Evolutionary conservation across 768 basidiomycete genomes (phyloP).

Genomic region (Holtermanniella nyarrowii): DNA sequence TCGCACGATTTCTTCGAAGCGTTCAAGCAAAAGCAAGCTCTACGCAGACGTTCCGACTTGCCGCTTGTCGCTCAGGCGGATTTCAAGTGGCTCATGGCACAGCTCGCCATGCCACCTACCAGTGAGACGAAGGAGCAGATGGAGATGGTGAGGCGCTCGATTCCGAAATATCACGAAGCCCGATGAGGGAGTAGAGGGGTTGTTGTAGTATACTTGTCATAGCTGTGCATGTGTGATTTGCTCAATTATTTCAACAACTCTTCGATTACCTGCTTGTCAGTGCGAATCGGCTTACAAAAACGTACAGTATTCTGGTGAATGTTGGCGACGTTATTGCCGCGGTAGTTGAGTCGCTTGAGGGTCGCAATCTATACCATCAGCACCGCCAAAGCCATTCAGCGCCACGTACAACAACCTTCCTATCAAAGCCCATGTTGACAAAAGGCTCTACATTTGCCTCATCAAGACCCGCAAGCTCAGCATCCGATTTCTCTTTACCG

Average conservation of each 20-base stretch:
- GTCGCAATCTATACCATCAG: constrained; percentile 20
- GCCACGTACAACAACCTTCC: constrained; percentile 68
- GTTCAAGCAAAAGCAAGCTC: constrained; percentile 55
- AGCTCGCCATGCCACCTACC: not conserved
- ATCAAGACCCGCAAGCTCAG: constrained; percentile 70
- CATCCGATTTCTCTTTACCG: constrained; percentile 33
- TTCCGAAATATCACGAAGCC: not conserved
- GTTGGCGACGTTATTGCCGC: constrained; percentile 29
- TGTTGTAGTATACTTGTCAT: not conserved
- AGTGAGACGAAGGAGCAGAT: not conserved
- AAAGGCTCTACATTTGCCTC: constrained; percentile 75
- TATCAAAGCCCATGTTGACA: constrained; percentile 68
- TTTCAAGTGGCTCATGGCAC: constrained; percentile 60
- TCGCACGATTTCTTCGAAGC: constrained; percentile 80
- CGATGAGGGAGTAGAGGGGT: not conserved
- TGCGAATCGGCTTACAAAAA: not conserved
- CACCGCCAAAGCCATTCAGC: not conserved
- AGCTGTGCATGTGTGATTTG: not conserved
- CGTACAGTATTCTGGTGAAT: constrained; percentile 20
- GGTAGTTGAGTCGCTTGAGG: constrained; percentile 30
- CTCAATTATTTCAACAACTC: constrained; percentile 51
- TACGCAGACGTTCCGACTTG: constrained; percentile 49
- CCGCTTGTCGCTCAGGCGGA: constrained; percentile 80
- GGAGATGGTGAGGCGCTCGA: not conserved
- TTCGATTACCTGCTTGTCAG: constrained; percentile 46